Conservation (phyloP, 1,139 yeast species). For the Kodamaea suecica region DNA sequence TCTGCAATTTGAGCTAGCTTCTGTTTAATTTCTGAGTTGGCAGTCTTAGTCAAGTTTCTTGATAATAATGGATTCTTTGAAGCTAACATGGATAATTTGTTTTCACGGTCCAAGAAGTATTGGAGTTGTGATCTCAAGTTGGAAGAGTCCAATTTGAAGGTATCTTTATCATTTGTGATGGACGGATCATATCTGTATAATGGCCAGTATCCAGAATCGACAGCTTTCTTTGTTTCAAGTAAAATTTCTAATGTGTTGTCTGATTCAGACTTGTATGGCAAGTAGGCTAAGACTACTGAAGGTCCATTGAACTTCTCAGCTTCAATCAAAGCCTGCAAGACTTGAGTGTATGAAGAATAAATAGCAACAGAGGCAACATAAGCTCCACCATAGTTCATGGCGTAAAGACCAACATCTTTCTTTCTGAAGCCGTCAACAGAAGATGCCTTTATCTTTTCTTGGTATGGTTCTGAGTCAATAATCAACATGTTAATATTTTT, state of each 20-base stretch:
- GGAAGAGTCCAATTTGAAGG: constrained; percentile 81
- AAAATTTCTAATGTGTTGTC: constrained; percentile 73
- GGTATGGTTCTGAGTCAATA: constrained; percentile 87
- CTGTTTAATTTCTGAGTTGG: constrained; percentile 53
- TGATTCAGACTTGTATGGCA: constrained; percentile 68
- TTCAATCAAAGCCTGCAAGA: constrained; percentile 82
- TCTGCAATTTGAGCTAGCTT: constrained; percentile 70
- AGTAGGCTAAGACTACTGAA: constrained; percentile 82
- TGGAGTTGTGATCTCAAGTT: constrained; percentile 73
- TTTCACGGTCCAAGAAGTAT: constrained; percentile 84
- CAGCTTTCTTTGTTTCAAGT: constrained; percentile 85
- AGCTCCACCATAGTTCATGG: constrained; percentile 88
- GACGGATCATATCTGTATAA: constrained; percentile 80
- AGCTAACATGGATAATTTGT: constrained; percentile 75
- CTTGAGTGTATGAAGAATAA: constrained; percentile 90
- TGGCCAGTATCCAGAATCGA: constrained; percentile 95
- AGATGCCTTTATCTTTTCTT: constrained; percentile 30
- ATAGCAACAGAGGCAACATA: constrained; percentile 95
- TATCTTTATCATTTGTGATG: constrained; percentile 43
- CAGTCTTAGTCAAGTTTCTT: constrained; percentile 64
- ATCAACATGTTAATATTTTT: constrained; percentile 80
- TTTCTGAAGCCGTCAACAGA: constrained; percentile 53
- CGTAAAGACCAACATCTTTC: constrained; percentile 91
- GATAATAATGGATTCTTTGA: constrained; percentile 72
- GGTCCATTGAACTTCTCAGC: constrained; percentile 90